A percentile compares a stretch with the other conserved stretches of the same genome.
phyloP scores from a whole-genome alignment of 352 stramenopile genomes.

The Globisporangium camurandrum region DNA sequence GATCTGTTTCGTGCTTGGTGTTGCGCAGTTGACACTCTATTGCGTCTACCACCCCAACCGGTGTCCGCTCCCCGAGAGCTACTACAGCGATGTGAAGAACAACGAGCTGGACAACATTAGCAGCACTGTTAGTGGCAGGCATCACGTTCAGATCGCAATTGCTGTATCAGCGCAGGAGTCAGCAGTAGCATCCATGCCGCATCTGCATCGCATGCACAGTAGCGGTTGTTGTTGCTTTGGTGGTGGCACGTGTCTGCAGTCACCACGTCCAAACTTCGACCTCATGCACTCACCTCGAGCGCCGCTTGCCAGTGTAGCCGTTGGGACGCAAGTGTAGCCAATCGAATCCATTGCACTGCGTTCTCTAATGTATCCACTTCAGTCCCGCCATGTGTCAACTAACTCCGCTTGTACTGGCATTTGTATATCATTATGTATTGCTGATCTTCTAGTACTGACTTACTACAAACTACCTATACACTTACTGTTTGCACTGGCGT shows the following conservation, averaged over 20 bases:
- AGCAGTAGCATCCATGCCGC: no score
- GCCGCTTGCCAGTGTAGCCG: no score
- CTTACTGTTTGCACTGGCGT: not conserved
- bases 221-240: not conserved
- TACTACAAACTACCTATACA: no score
- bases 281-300: constrained; percentile 1
- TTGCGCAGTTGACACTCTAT: constrained; percentile 33
- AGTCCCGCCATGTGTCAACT: not conserved
- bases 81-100: constrained; percentile 14
- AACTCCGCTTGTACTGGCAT: no score
- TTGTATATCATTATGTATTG: no score
- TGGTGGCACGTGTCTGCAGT: not conserved
- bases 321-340: no score
- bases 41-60: constrained; percentile 43
- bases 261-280: constrained; percentile 1
- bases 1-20: constrained; percentile 24
- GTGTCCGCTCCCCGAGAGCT: constrained; percentile 18
- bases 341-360: no score
- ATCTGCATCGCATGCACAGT: not conserved
- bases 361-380: not conserved
- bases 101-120: no score
- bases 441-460: no score
- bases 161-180: constrained; percentile 1
- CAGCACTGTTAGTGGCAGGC: no score
- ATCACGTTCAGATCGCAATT: not conserved